Conservation (phyloP, 2,329 filamentous ascomycete species). For the Sarocladium brachiariae region DNA sequence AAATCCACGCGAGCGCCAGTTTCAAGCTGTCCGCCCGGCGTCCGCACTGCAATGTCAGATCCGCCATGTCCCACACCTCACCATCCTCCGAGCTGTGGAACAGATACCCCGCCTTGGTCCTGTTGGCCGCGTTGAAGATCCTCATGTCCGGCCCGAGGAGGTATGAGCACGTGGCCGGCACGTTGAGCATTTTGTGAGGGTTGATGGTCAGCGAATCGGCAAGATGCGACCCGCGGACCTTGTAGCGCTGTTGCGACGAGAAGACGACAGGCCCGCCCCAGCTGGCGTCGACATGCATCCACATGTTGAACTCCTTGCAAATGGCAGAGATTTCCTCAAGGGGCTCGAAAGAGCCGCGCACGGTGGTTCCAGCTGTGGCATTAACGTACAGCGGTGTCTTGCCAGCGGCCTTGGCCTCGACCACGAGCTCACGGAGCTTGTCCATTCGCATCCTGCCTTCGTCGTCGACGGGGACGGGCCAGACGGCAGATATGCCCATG, state of each 20-base stretch:
- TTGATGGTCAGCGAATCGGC: conserved; percentile 84
- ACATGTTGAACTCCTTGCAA: conserved; percentile 66
- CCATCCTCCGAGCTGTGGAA: conserved; percentile 55
- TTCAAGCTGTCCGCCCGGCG: conserved; percentile 81
- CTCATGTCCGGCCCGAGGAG: conserved; percentile 70
- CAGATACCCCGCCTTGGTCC: conserved; percentile 77
- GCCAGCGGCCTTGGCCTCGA: conserved; percentile 55
- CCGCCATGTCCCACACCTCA: conserved; percentile 82
- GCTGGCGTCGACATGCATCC: conserved; percentile 88
- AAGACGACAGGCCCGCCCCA: conserved; percentile 88
- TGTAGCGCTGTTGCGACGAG: conserved; percentile 52
- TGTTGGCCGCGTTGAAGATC: conserved; percentile 77
- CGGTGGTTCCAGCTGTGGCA: conserved; percentile 89
- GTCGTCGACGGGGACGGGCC: conserved; percentile 66
- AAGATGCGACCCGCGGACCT: conserved; percentile 63
- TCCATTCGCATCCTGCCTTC: conserved; percentile 63
- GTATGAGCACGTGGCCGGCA: conserved; percentile 86
- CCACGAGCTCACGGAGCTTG: conserved; percentile 57
- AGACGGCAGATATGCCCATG: conserved; percentile 68
- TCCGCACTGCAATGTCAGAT: conserved; percentile 89
- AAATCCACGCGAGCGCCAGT: conserved; percentile 81
- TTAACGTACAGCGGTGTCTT: conserved; percentile 91
- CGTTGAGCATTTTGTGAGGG: conserved; percentile 95
- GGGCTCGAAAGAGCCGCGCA: conserved; percentile 82
- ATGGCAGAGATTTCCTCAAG: conserved; percentile 63